phyloP scores from a whole-genome alignment of 108 stramenopile species.

The Chaetoceros tenuissimus region DNA sequence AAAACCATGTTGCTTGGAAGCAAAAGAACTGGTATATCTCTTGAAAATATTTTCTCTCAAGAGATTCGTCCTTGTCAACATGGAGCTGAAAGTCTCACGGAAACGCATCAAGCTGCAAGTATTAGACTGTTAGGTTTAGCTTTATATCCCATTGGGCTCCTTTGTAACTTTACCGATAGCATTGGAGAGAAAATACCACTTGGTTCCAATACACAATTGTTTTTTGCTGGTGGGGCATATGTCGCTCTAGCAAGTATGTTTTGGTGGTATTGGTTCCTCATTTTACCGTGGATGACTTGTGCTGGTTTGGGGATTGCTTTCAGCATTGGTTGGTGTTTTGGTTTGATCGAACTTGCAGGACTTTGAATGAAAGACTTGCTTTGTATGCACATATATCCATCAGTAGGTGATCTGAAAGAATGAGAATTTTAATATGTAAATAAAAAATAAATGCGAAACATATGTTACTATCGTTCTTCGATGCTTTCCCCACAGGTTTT shows the following conservation, averaged over 20 bases:
- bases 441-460: too few relatives aligned
- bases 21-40: conserved; percentile 50
- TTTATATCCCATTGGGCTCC: conserved; percentile 40
- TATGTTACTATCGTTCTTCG: too few relatives aligned
- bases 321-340: conserved; percentile 62
- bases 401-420: too few relatives aligned
- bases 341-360: conserved; percentile 74
- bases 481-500: too few relatives aligned
- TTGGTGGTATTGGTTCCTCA: conserved; percentile 64
- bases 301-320: conserved; percentile 33
- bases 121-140: conserved; percentile 61
- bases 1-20: conserved; percentile 65
- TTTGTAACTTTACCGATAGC: conserved; percentile 30
- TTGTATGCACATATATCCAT: too few relatives aligned
- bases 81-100: conserved; percentile 39
- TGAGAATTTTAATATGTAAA: too few relatives aligned
- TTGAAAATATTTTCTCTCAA: conserved; percentile 42
- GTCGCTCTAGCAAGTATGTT: not conserved
- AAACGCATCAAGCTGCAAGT: conserved; percentile 61
- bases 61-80: conserved; percentile 36
- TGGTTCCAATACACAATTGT: not conserved
- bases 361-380: conserved; percentile 37
- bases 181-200: conserved; percentile 14
- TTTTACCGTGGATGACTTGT: conserved; percentile 47
- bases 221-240: not conserved